Evolutionary conservation across 495 filamentous ascomycete species (phyloP).

Genomic region (Hypoxylon subgilvum): DNA sequence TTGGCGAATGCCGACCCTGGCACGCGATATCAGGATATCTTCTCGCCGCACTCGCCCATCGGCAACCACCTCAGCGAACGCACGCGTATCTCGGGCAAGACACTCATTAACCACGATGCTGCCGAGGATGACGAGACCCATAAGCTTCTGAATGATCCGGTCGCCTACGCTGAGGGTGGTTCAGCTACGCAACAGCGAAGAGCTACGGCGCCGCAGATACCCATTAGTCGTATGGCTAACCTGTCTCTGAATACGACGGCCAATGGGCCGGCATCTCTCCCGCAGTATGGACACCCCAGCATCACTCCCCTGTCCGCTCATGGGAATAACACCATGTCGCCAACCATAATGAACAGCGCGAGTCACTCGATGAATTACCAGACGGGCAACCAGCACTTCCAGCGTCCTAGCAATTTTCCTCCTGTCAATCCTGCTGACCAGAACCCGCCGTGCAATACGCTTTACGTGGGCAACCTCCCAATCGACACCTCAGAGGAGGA

Average conservation of each 20-base stretch:
- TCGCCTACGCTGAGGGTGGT: slow-evolving; percentile 82
- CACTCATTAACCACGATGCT: slow-evolving; percentile 81
- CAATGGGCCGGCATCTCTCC: slow-evolving; percentile 54
- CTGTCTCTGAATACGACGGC: slow-evolving; percentile 72
- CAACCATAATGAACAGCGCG: slow-evolving; percentile 56
- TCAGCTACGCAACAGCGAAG: slow-evolving; percentile 66
- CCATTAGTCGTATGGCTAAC: slow-evolving; percentile 71
- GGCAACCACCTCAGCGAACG: slow-evolving; percentile 74
- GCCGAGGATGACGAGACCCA: slow-evolving; percentile 83
- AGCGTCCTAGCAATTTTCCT: slow-evolving; percentile 72
- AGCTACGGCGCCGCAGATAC: slow-evolving; percentile 75
- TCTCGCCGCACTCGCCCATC: slow-evolving; percentile 84
- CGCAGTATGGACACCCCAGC: slow-evolving; percentile 56
- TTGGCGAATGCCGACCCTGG: slow-evolving; percentile 65
- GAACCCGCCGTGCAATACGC: slow-evolving; percentile 96
- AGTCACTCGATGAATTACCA: slow-evolving; percentile 58
- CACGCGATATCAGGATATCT: slow-evolving; percentile 72
- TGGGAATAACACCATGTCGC: slow-evolving; percentile 66
- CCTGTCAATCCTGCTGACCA: slow-evolving; percentile 95
- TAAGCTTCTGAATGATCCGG: slow-evolving; percentile 80
- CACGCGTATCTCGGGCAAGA: slow-evolving; percentile 76
- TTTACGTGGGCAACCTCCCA: slow-evolving; percentile 96
- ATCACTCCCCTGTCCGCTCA: slow-evolving; percentile 55
- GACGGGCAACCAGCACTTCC: slow-evolving; percentile 63
- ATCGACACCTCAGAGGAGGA: slow-evolving; percentile 96